Percentiles rank a stretch among this genome's conserved stretches.
These are phyloP conservation scores for Fragilariopsis cylindrus DNA, from an alignment of 108 stramenopile species.

Conservation along the genomic window DNA sequence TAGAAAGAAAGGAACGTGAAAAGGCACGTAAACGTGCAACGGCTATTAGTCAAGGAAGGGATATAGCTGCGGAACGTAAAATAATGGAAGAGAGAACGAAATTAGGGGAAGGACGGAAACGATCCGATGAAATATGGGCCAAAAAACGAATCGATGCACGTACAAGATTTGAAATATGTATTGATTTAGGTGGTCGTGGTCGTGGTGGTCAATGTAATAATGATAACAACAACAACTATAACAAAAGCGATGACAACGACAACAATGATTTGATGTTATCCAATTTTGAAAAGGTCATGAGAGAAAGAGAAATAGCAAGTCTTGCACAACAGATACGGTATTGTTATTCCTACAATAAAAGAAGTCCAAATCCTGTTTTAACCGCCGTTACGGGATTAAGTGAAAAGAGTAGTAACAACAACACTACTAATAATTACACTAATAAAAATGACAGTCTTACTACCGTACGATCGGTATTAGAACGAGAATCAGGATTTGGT, in stretches of 20 bases:
- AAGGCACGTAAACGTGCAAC: conserved; percentile 48
- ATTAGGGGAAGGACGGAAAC: conserved; percentile 41
- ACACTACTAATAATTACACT: neutral
- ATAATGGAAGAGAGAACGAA: conserved; percentile 28
- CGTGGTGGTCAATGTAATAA: neutral
- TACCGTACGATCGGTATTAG: conserved; percentile 44
- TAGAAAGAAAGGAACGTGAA: conserved; percentile 50
- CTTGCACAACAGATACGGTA: conserved; percentile 68
- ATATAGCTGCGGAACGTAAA: conserved; percentile 68
- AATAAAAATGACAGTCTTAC: neutral
- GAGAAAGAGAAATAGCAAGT: conserved; percentile 58
- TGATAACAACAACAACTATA: neutral
- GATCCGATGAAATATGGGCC: conserved; percentile 19
- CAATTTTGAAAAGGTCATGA: conserved; percentile 67
- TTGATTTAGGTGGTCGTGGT: conserved; percentile 44
- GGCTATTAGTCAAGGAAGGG: conserved; percentile 60
- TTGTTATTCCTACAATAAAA: conserved; percentile 67
- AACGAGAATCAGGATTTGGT: conserved; percentile 73
- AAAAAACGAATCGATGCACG: conserved; percentile 8
- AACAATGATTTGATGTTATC: neutral
- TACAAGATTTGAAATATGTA: conserved; percentile 46
- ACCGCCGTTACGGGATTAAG: conserved; percentile 48
- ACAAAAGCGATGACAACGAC: neutral
- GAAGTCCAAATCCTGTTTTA: conserved; percentile 44
- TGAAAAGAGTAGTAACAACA: neutral